Percentiles rank a stretch among this genome's conserved stretches.
These are phyloP conservation scores for Bromus sterilis DNA, from an alignment of 176 grass and related monocot genomes.

Conservation along the genomic window DNA sequence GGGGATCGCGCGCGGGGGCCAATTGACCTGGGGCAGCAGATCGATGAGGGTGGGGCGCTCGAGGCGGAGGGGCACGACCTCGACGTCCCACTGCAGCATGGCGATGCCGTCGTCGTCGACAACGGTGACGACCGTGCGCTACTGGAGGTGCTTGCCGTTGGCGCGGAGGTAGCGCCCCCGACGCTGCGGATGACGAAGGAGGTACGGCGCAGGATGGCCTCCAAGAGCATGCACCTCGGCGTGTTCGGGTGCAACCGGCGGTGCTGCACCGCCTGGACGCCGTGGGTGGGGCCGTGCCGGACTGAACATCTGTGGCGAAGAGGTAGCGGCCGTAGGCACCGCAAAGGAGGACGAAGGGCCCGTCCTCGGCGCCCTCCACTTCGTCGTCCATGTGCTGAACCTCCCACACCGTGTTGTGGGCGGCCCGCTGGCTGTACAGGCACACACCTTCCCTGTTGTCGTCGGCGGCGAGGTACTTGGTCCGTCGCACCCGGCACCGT, in stretches of 20 bases:
- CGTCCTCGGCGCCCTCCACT: background rate
- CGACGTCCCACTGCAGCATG: slow-evolving; percentile 37
- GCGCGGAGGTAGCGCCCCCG: background rate
- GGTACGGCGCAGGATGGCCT: background rate
- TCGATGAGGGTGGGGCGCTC: background rate
- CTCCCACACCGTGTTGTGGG: slow-evolving; percentile 40
- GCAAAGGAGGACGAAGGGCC: slow-evolving; percentile 20
- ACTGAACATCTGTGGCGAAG: background rate
- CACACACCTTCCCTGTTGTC: slow-evolving; percentile 7
- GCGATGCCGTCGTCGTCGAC: slow-evolving; percentile 12
- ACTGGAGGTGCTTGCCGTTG: slow-evolving; percentile 3
- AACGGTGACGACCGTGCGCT: slow-evolving; percentile 9
- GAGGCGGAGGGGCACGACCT: slow-evolving; percentile 7
- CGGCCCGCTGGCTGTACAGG: slow-evolving; percentile 13
- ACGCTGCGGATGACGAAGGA: slow-evolving; percentile 23
- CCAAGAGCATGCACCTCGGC: slow-evolving; percentile 9
- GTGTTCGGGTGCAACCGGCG: background rate
- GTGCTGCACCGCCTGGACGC: slow-evolving; percentile 13
- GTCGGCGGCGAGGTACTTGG: slow-evolving; percentile 28
- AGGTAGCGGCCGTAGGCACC: slow-evolving; percentile 43
- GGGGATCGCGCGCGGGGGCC: background rate
- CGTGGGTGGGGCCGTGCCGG: background rate
- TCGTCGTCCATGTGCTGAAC: background rate
- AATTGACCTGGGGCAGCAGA: background rate
- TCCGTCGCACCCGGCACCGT: background rate